Conservation (phyloP, 306 rosid species). For the Vachellia collinsii region DNA sequence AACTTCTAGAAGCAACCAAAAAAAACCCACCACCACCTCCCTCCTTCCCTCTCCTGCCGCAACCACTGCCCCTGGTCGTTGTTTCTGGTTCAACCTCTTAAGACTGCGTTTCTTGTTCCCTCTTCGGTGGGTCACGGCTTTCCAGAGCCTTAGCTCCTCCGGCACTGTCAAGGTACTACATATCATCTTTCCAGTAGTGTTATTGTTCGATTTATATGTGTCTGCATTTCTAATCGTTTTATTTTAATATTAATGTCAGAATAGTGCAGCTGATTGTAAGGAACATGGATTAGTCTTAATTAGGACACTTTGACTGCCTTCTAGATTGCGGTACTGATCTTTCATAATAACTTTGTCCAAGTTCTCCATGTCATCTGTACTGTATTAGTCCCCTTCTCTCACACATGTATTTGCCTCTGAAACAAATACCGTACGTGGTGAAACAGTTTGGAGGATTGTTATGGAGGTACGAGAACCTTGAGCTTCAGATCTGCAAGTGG, state of each 20-base stretch:
- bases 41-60: constrained; percentile 2
- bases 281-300: constrained; percentile 1
- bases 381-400: no score
- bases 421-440: background rate
- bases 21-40: constrained; percentile 27
- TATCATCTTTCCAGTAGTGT: background rate
- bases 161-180: constrained; percentile 34
- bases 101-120: background rate
- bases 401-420: background rate
- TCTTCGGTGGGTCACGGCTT: constrained; percentile 20
- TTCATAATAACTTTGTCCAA: background rate
- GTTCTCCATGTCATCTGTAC: background rate
- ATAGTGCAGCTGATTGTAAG: background rate
- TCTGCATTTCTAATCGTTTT: background rate
- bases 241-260: background rate
- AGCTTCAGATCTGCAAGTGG: constrained; percentile 55
- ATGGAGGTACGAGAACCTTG: background rate
- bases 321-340: background rate
- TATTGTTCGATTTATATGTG: background rate
- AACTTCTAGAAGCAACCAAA: constrained; percentile 60
- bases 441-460: background rate
- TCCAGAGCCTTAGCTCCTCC: constrained; percentile 11
- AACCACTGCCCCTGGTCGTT: constrained; percentile 16
- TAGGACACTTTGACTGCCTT: background rate
- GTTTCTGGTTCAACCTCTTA: background rate